Base-by-base conservation (phyloP, 176 grass and related monocot genomes). In the Carex pumila region DNA sequence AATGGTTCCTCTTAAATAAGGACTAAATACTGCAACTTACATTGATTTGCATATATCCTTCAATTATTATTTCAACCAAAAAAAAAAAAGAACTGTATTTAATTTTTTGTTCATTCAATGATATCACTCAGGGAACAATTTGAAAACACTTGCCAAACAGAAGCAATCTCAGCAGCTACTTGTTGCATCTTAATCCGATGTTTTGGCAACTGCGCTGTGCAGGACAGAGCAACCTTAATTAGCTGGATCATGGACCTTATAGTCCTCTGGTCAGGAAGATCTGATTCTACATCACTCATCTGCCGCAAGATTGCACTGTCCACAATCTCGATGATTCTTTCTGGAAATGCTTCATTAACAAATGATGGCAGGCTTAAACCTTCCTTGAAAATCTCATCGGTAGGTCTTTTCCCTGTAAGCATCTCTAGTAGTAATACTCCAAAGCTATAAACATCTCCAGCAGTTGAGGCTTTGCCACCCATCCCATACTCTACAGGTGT, bases 401-500 rank as follows among this genome's bases (percentile, higher is more conserved):
- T 80, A 80, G 77, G 77, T 80, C 31, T 59, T 61, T 80, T 80
- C 18, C 77, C 55, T 37, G 57, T 80, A 80, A 80, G 57, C 77
- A 80, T 61, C 77, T 80, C 55, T 37, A 80, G 34, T 30, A 80
- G 41, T 59, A 80, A 7, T 19, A 80, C 18, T 36, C 77, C 77
- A 80, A 80, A 80, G 53, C 77, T 80, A 41, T 61, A 80, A 17
- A 80, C 77, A n/a, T 80, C 77, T 61, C 77, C 77, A 2, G 77
- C 82, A 83, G 68, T 86, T 71, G 57, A 83, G 39, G 81, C 30
- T 47, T 58, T 63, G 1, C 77, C 68, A 2, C 88, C 79, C 39
- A 86, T 70, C 5, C 79, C 88, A 50, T 86, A 89, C 63, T 89
- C 87, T 89, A 65, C 75, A 85, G 64, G 50, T 14, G 7, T 7